These are phyloP conservation scores for Paracoccidioides brasiliensis DNA, from an alignment of 2,329 filamentous ascomycete species.

Conservation along the genomic window DNA sequence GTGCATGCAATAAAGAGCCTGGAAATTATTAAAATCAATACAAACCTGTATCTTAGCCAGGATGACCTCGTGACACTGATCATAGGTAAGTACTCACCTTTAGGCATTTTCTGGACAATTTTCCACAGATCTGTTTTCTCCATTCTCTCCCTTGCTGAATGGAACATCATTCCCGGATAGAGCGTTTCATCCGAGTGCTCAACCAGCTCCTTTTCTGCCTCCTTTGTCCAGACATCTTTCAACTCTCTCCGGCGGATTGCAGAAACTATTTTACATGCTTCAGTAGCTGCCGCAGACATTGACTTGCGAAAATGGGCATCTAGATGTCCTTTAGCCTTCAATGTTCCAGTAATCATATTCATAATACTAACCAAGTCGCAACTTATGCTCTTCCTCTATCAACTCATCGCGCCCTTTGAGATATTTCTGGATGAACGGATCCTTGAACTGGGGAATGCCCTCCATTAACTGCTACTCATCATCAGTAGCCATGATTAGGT, in stretches of 20 bases:
- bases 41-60: not conserved
- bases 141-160: constrained; percentile 68
- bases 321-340: constrained; percentile 4
- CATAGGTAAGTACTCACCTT: constrained; percentile 34
- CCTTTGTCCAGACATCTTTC: constrained; percentile 60
- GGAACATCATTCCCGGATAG: constrained; percentile 90
- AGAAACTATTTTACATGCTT: constrained; percentile 67
- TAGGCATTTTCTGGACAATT: constrained; percentile 77
- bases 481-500: not conserved
- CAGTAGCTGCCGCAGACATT: constrained; percentile 64
- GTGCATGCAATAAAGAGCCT: constrained; percentile 62
- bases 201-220: constrained; percentile 52
- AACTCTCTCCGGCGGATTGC: constrained; percentile 68
- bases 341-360: not conserved
- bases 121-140: constrained; percentile 73
- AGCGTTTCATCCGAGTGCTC: constrained; percentile 41
- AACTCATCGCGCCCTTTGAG: constrained; percentile 4
- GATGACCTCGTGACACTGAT: not conserved
- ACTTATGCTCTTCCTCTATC: constrained; percentile 8
- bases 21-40: not conserved
- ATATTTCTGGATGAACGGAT: constrained; percentile 2
- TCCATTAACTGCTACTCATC: not conserved
- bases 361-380: constrained; percentile 6
- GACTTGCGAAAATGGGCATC: constrained; percentile 27
- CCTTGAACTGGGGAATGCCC: not conserved